Conservation (phyloP, 495 filamentous ascomycete genomes). For the Penicillium waksmanii region DNA sequence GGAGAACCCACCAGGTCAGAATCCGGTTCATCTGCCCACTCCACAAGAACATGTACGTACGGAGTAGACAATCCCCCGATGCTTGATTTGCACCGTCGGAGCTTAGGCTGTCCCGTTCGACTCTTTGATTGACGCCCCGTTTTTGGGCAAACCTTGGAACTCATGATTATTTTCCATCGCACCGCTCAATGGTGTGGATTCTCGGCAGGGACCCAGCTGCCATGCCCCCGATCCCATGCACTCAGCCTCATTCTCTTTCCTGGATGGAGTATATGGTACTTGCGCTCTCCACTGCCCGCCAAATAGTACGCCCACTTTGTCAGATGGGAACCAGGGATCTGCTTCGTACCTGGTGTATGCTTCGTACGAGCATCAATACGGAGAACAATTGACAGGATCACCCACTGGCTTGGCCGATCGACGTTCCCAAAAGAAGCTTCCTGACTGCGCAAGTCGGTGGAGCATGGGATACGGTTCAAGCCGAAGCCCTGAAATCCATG, state of each 20-base stretch:
- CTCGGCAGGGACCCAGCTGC: neutral
- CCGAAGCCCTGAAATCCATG: neutral
- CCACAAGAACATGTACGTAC: neutral
- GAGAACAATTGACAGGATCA: slow-evolving; percentile 2
- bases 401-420: neutral
- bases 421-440: slow-evolving; percentile 1
- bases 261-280: slow-evolving; percentile 8
- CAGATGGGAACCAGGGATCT: slow-evolving; percentile 15
- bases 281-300: slow-evolving; percentile 3
- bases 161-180: slow-evolving; percentile 2
- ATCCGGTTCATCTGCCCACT: neutral
- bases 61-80: neutral
- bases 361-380: too few species aligned
- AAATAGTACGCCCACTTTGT: slow-evolving; percentile 6
- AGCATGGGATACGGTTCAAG: slow-evolving; percentile 5
- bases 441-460: slow-evolving; percentile 6
- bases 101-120: slow-evolving; percentile 6
- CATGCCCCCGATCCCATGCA: neutral
- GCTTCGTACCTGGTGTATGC: neutral
- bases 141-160: slow-evolving; percentile 6
- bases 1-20: slow-evolving; percentile 1
- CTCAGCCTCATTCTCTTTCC: slow-evolving; percentile 5
- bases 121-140: slow-evolving; percentile 16
- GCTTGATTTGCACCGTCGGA: slow-evolving; percentile 13
- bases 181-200: slow-evolving; percentile 9